A percentile compares a stretch with the other conserved stretches of the same genome.
These are phyloP conservation scores for Hirsutella thompsonii DNA, from an alignment of 2,329 filamentous ascomycete genomes.

Conservation along the genomic window DNA sequence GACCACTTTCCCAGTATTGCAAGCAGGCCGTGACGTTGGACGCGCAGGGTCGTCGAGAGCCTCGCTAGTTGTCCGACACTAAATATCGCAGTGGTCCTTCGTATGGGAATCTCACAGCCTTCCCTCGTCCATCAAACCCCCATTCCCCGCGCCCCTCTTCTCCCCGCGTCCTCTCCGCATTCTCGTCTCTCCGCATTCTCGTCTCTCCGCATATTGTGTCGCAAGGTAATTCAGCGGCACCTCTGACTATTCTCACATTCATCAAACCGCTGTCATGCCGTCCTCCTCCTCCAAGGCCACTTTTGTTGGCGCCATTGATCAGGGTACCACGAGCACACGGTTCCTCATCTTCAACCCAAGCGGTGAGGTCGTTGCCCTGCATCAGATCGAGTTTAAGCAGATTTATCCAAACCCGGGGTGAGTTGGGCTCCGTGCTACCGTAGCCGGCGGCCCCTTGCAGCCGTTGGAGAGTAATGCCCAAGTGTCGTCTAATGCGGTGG, in stretches of 20 bases:
- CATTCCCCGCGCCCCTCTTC: too few relatives aligned
- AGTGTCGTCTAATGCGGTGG: not conserved
- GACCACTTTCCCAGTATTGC: too few relatives aligned
- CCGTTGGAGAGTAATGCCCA: not conserved
- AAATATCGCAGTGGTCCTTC: too few relatives aligned
- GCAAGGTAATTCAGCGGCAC: too few relatives aligned
- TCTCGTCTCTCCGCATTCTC: not conserved
- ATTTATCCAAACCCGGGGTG: slow-evolving; percentile 65
- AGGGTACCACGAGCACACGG: slow-evolving; percentile 65
- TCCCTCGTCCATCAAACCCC: too few relatives aligned
- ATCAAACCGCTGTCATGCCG: slow-evolving; percentile 19
- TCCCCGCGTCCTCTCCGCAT: not conserved
- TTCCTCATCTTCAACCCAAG: slow-evolving; percentile 66
- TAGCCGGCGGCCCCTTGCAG: too few relatives aligned
- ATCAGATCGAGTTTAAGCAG: slow-evolving; percentile 66
- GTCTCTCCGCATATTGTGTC: slow-evolving; percentile 10
- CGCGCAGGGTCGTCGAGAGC: too few relatives aligned
- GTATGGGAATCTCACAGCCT: too few relatives aligned
- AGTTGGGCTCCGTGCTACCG: slow-evolving; percentile 11
- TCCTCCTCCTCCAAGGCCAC: slow-evolving; percentile 11
- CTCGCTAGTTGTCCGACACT: too few relatives aligned
- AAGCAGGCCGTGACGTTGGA: too few relatives aligned
- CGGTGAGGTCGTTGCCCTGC: slow-evolving; percentile 56
- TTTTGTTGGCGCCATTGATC: slow-evolving; percentile 68
- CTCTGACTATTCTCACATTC: too few relatives aligned